Base-by-base conservation (phyloP, 768 basidiomycete genomes). In the Holtermannia corniformis region DNA sequence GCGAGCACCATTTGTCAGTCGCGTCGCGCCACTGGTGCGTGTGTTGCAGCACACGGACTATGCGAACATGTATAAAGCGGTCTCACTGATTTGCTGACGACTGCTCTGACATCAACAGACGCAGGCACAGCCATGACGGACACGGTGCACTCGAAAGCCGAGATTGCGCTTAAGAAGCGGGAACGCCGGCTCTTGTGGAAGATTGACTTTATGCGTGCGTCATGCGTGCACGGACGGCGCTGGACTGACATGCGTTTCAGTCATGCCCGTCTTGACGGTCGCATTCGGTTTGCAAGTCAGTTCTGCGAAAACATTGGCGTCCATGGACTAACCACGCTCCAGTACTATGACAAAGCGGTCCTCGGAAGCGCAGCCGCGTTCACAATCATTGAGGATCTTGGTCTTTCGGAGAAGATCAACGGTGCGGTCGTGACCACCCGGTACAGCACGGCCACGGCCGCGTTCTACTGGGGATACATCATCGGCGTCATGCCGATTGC, bases 391-490 rank as follows among this genome's bases (percentile, higher is more conserved):
- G 57, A 58, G 32, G 70, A 71, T 56, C 61, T 73, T 1, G 59
- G 52, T 40, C 55, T 73, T 11, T 59, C 61, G 3, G 49, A 58
- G 40, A 62, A 52, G 2, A 46, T 60, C 22, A 56, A 68, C 25
- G 71, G 67, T 4, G 67, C 62, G 2, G 56, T 58, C 4, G 58
- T 54, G 14, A 72, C 71, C 0, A 57, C 58, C 2, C 46, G 61
- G n/a, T 73, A 67, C 43, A 63, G 61, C 5, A 71, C 70, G 3
- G 72, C 68, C 2, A 68, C 63, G 14, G 70, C 70, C 1, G 70
- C 68, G 49, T 73, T 73, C 61, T 73, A 73, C 56, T 73, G 60
- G 44, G 69, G 67, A 7, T 72, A 71, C 53, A 64, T 71, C 52
- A 60, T 64, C 23, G 63, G 60, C 16, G 67, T 68, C 26, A 51